A percentile compares a stretch with the other conserved stretches of the same genome.
phyloP scores from a whole-genome alignment of 495 filamentous ascomycete genomes.

The Neurospora hispaniola region DNA sequence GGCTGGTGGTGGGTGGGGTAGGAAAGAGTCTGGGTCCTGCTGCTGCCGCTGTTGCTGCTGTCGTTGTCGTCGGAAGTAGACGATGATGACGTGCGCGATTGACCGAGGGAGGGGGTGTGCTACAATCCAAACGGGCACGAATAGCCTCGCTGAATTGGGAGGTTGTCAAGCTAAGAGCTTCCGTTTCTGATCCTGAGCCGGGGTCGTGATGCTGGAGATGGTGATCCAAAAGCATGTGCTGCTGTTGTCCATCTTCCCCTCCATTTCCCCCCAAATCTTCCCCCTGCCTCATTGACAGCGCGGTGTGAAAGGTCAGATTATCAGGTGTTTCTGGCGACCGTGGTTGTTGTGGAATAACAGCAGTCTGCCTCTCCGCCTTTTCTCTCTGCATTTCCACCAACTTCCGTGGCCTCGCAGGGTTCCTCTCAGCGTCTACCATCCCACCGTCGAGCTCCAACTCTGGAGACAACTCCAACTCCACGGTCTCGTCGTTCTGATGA shows the following conservation, averaged over 20 bases:
- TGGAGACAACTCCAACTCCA: slow-evolving; percentile 30
- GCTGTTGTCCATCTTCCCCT: not conserved
- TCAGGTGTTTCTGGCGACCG: not conserved
- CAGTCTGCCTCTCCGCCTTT: not conserved
- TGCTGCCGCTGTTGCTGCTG: not conserved
- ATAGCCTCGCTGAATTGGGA: not conserved
- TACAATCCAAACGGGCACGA: not conserved
- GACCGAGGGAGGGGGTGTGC: not conserved
- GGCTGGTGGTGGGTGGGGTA: not conserved
- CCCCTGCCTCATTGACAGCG: not conserved
- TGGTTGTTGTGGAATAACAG: not conserved
- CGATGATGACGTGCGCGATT: not conserved
- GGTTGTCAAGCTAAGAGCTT: not conserved
- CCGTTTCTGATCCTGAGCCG: not conserved
- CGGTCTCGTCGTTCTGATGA: slow-evolving; percentile 34
- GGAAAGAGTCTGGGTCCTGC: not conserved
- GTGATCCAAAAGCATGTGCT: not conserved
- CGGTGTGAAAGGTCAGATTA: not conserved
- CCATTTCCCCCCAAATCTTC: not conserved
- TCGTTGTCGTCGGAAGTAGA: not conserved
- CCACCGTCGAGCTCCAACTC: slow-evolving; percentile 25
- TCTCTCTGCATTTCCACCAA: not conserved
- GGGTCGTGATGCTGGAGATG: not conserved
- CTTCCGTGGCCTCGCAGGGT: not conserved
- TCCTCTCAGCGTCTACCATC: slow-evolving; percentile 9